These are phyloP conservation scores for Monilinia fructigena DNA, from an alignment of 2,329 filamentous ascomycete species.

Conservation along the genomic window DNA sequence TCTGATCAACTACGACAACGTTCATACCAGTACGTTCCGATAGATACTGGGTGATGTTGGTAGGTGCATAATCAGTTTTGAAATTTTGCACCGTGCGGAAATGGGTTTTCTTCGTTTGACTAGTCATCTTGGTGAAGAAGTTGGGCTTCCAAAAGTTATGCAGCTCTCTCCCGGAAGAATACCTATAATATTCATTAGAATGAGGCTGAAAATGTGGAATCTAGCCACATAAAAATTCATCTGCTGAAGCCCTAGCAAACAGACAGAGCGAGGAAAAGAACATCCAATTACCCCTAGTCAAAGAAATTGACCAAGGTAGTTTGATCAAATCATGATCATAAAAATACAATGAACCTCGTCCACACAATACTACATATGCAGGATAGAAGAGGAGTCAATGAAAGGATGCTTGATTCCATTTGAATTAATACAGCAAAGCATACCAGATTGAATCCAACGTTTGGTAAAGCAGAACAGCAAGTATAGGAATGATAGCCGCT, in stretches of 20 bases:
- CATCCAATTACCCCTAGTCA: neutral
- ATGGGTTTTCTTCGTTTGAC: slow-evolving; percentile 51
- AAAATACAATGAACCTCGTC: neutral
- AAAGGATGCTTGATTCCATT: neutral
- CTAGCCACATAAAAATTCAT: neutral
- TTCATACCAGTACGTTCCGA: slow-evolving; percentile 93
- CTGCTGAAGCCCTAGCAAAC: neutral
- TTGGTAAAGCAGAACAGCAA: slow-evolving; percentile 31
- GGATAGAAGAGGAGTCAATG: neutral
- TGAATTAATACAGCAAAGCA: slow-evolving; percentile 15
- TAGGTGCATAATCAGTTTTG: slow-evolving; percentile 84
- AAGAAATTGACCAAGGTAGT: neutral
- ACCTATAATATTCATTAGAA: slow-evolving; percentile 1
- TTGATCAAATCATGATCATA: neutral
- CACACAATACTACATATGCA: neutral
- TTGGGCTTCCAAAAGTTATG: slow-evolving; percentile 1
- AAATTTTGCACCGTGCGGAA: slow-evolving; percentile 88
- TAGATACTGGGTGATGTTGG: slow-evolving; percentile 90
- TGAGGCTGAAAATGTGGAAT: neutral
- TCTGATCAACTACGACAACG: slow-evolving; percentile 84
- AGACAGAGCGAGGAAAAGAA: neutral
- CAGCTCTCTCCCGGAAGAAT: slow-evolving; percentile 6
- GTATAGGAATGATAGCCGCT: slow-evolving; percentile 26
- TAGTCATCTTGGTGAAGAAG: slow-evolving; percentile 51
- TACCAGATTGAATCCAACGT: slow-evolving; percentile 29